Conservation (phyloP, 2,329 filamentous ascomycete species). For the Albifimbria verrucaria region DNA sequence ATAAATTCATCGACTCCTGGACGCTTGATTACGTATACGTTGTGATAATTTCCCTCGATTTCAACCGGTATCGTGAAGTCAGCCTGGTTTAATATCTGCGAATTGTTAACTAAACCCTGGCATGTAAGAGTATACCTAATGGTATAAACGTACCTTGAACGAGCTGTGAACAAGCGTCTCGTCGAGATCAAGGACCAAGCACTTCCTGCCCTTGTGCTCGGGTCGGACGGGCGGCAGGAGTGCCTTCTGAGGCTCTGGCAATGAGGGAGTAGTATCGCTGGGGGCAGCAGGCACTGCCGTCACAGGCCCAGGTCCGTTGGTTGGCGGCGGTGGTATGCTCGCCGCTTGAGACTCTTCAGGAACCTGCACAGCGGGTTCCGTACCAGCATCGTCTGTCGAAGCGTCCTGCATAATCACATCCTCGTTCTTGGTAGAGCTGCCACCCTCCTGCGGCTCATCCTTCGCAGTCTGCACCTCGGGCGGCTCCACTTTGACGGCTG, state of each 20-base stretch:
- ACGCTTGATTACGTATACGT: conserved; percentile 98
- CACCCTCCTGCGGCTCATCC: conserved; percentile 21
- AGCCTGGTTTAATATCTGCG: conserved; percentile 92
- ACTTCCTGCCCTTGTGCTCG: conserved; percentile 84
- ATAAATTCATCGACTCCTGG: conserved; percentile 99
- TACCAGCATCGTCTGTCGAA: conserved; percentile 48
- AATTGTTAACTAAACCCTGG: not conserved
- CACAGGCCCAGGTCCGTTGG: conserved; percentile 40
- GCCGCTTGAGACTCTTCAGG: conserved; percentile 30
- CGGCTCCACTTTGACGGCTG: conserved; percentile 41
- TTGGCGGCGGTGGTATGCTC: conserved; percentile 42
- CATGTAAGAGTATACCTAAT: too few relatives aligned
- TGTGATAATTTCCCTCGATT: conserved; percentile 98
- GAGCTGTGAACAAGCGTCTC: conserved; percentile 98
- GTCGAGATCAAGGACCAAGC: conserved; percentile 89
- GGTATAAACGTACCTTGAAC: conserved; percentile 70
- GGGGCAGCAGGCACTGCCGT: conserved; percentile 36
- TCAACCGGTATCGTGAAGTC: conserved; percentile 99
- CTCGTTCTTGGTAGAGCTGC: conserved; percentile 46
- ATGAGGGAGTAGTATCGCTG: conserved; percentile 38
- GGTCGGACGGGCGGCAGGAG: conserved; percentile 79
- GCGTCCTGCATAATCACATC: conserved; percentile 68
- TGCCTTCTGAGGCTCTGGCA: conserved; percentile 53
- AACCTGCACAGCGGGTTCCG: conserved; percentile 35
- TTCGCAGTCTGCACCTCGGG: conserved; percentile 27